Conservation (phyloP, 2,329 filamentous ascomycete species). For the Venturiaceae sp. region DNA sequence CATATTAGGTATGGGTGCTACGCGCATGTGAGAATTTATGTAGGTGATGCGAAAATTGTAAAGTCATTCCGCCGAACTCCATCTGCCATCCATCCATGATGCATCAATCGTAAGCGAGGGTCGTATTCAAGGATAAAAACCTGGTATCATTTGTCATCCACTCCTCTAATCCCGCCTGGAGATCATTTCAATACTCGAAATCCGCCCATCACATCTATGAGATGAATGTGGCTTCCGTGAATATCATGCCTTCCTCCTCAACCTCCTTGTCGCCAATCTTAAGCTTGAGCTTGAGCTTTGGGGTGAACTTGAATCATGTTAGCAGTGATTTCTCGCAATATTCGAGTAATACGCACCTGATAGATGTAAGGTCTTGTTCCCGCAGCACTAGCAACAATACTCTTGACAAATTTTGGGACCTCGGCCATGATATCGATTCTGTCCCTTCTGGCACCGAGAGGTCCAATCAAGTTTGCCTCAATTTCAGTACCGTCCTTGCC, state of each 20-base stretch:
- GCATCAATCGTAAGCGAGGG: constrained; percentile 1
- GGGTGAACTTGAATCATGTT: constrained; percentile 52
- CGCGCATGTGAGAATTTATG: neutral
- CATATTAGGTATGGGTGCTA: neutral
- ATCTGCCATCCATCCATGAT: neutral
- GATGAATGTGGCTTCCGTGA: constrained; percentile 95
- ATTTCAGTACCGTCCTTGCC: constrained; percentile 66
- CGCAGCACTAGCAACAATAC: constrained; percentile 75
- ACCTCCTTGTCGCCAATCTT: constrained; percentile 75
- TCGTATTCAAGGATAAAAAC: constrained; percentile 2
- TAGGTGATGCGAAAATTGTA: neutral
- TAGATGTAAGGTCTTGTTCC: constrained; percentile 98
- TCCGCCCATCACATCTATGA: neutral
- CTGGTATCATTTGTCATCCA: neutral
- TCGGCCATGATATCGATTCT: constrained; percentile 94
- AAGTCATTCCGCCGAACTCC: neutral
- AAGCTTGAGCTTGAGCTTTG: constrained; percentile 67
- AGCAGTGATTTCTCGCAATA: constrained; percentile 9
- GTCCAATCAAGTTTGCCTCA: constrained; percentile 58
- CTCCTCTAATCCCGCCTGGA: neutral
- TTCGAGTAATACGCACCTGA: constrained; percentile 51
- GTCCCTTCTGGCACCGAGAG: constrained; percentile 62
- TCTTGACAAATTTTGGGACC: constrained; percentile 91
- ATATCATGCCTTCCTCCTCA: constrained; percentile 67
- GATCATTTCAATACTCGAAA: neutral